phyloP scores from a whole-genome alignment of 108 stramenopile species.

The Pseudonitzschia multiseries region DNA sequence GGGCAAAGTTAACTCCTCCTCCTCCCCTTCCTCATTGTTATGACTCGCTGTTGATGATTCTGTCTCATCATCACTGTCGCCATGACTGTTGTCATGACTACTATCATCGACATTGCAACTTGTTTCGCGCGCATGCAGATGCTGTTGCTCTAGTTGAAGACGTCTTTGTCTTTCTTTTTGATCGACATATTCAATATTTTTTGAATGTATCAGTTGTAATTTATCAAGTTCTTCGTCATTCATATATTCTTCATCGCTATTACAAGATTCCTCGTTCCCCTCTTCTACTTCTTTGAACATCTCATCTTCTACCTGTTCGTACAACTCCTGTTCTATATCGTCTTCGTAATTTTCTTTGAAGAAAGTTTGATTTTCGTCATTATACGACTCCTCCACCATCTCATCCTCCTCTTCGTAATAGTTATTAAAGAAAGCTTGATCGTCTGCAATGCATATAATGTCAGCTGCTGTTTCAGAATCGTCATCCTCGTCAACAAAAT shows the following conservation, averaged over 20 bases:
- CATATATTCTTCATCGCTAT: neutral
- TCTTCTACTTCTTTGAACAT: neutral
- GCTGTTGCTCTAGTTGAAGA: neutral
- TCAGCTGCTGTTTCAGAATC: neutral
- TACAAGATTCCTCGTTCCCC: neutral
- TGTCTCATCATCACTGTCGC: neutral
- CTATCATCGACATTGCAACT: neutral
- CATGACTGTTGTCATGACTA: neutral
- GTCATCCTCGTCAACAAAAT: neutral
- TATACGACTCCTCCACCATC: no score
- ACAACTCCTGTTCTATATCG: neutral
- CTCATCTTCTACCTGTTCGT: neutral
- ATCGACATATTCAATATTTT: slow-evolving; percentile 9
- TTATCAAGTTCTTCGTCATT: neutral
- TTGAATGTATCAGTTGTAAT: neutral
- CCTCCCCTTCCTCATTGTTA: neutral
- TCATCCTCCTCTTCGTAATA: no score
- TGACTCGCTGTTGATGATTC: slow-evolving; percentile 3
- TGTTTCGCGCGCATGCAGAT: neutral
- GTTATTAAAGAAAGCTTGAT: no score
- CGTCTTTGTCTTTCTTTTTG: slow-evolving; percentile 8
- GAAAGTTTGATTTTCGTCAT: no score
- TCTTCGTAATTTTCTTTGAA: no score
- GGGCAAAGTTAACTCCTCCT: neutral
- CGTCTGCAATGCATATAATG: no score